Percentiles rank a stretch among this genome's conserved stretches.
Conservation (phyloP, 257 asterid species). For the Solanum virginianum region DNA sequence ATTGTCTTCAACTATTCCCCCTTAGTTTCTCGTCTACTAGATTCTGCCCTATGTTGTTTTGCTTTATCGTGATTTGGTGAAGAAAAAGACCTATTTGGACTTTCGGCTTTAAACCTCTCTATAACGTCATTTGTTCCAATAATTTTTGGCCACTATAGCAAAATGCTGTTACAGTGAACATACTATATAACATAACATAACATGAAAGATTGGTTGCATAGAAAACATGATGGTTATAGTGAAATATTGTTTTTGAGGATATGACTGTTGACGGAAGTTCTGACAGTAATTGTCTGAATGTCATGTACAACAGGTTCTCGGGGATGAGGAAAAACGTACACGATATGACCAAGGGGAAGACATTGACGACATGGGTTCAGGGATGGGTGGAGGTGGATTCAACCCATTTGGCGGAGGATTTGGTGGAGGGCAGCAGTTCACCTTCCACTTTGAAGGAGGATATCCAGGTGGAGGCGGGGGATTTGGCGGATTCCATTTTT, state of each 20-base stretch:
- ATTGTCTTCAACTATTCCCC: not conserved
- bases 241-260: not conserved
- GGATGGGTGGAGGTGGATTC: slow-evolving; percentile 57
- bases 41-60: not conserved
- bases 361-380: slow-evolving; percentile 52
- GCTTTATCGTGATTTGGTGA: not conserved
- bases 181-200: not conserved
- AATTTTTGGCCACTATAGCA: not conserved
- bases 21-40: not conserved
- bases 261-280: not conserved
- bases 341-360: slow-evolving; percentile 86
- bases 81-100: not conserved
- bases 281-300: not conserved
- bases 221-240: not conserved
- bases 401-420: slow-evolving; percentile 57
- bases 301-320: slow-evolving; percentile 37
- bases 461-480: slow-evolving; percentile 57
- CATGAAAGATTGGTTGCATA: not conserved
- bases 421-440: slow-evolving; percentile 48
- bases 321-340: slow-evolving; percentile 80
- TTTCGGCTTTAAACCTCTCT: not conserved
- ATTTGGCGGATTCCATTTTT: slow-evolving; percentile 62
- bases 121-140: too few species aligned
- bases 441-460: slow-evolving; percentile 87
- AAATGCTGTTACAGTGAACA: not conserved